Percentiles rank a stretch among this genome's conserved stretches.
Conservation (phyloP, 352 stramenopile species). For the Aphanomyces stellatus region DNA sequence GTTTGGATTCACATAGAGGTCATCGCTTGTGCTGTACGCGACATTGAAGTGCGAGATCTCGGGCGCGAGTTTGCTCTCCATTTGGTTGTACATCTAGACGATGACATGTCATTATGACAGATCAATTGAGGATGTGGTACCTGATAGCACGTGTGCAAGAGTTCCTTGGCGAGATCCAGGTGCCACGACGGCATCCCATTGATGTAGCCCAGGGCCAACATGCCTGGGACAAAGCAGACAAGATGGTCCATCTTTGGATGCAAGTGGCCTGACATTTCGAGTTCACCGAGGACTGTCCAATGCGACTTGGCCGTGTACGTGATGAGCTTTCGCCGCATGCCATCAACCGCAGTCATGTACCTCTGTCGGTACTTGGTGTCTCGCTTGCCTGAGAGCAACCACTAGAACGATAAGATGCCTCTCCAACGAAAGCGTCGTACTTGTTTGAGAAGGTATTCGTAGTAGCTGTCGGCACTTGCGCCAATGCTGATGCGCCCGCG, state of each 20-base stretch:
- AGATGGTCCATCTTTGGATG: conserved; percentile 69
- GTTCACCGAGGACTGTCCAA: conserved; percentile 36
- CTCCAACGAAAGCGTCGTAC: too few species aligned
- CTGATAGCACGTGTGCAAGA: conserved; percentile 65
- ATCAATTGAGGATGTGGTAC: conserved; percentile 16
- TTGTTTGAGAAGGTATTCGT: conserved; percentile 69
- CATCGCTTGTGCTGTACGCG: conserved; percentile 10
- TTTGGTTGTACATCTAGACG: conserved; percentile 61
- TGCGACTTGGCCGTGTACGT: conserved; percentile 29
- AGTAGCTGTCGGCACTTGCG: conserved; percentile 53
- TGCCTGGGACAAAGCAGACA: conserved; percentile 79
- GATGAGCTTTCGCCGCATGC: conserved; percentile 35
- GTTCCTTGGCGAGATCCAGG: conserved; percentile 53
- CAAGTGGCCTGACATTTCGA: conserved; percentile 24
- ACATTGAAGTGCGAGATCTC: conserved; percentile 57
- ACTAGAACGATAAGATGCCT: conserved; percentile 23
- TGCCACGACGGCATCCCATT: conserved; percentile 47
- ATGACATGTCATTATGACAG: neutral
- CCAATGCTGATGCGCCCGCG: conserved; percentile 35
- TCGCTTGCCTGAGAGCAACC: conserved; percentile 43
- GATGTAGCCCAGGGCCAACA: conserved; percentile 56
- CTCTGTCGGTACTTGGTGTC: conserved; percentile 34
- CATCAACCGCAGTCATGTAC: conserved; percentile 44
- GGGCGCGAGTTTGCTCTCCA: conserved; percentile 48
- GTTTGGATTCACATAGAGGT: conserved; percentile 13